Evolutionary conservation across 768 basidiomycete species (phyloP).

Genomic region (Kwoniella dendrophila): DNA sequence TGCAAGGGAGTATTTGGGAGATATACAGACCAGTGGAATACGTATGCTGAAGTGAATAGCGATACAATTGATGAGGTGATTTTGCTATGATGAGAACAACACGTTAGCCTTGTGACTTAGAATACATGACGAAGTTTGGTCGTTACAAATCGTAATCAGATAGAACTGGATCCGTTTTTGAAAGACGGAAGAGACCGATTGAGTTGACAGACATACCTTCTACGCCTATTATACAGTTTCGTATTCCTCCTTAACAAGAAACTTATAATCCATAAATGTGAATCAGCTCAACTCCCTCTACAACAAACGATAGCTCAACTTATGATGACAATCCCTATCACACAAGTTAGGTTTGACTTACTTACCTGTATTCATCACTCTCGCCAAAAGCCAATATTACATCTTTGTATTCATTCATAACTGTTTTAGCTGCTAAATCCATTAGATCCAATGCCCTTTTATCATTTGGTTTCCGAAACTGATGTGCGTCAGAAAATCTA

Average conservation of each 20-base stretch:
- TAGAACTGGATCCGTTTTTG: too few relatives aligned
- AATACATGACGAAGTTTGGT: background rate
- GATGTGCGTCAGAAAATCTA: conserved; percentile 82
- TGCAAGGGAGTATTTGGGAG: conserved; percentile 68
- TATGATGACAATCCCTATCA: background rate
- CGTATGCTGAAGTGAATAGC: conserved; percentile 86
- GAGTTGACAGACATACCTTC: conserved; percentile 53
- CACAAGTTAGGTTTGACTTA: conserved; percentile 3
- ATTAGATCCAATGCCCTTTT: conserved; percentile 80
- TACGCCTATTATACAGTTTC: conserved; percentile 78
- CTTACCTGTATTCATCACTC: conserved; percentile 93
- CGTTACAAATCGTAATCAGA: too few relatives aligned
- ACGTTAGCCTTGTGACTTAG: background rate
- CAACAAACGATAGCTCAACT: too few relatives aligned
- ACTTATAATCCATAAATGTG: conserved; percentile 59
- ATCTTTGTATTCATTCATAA: conserved; percentile 82
- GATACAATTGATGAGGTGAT: conserved; percentile 81
- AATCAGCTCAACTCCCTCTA: too few relatives aligned
- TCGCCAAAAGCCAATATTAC: conserved; percentile 89
- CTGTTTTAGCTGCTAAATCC: conserved; percentile 80
- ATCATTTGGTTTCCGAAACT: conserved; percentile 90
- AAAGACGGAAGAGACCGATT: too few relatives aligned
- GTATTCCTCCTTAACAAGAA: conserved; percentile 81
- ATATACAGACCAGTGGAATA: conserved; percentile 79
- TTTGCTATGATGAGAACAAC: conserved; percentile 63